phyloP scores from a whole-genome alignment of 176 grass and related monocot genomes.

The Avena eriantha region DNA sequence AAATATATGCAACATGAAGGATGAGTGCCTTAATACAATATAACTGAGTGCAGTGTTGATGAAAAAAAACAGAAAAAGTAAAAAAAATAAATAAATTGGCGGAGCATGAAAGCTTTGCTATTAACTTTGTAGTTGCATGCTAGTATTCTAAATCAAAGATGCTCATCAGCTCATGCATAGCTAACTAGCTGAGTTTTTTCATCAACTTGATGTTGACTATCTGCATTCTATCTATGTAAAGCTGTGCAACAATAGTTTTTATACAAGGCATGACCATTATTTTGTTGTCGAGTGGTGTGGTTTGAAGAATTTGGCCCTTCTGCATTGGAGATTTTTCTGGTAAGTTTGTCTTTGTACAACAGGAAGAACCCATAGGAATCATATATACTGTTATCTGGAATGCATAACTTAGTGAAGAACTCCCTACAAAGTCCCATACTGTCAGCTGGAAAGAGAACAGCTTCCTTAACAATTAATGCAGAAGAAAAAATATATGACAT shows the following conservation, averaged over 20 bases:
- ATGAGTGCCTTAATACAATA: background rate
- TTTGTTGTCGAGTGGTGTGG: background rate
- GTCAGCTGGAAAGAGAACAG: constrained; percentile 30
- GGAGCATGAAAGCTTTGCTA: background rate
- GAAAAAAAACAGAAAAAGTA: background rate
- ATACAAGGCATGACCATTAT: background rate
- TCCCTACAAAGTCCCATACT: background rate
- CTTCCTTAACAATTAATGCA: constrained; percentile 24
- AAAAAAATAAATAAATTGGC: background rate
- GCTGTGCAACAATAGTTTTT: too few species aligned
- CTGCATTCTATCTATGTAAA: too few species aligned
- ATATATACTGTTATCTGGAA: background rate
- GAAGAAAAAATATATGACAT: constrained; percentile 34
- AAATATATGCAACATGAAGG: background rate
- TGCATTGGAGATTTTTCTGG: background rate
- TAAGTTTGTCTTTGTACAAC: background rate
- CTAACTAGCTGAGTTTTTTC: too few species aligned
- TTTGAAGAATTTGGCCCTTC: background rate
- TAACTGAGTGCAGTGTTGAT: background rate
- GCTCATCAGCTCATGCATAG: too few species aligned
- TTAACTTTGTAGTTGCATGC: background rate
- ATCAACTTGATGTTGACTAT: too few species aligned
- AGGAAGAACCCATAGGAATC: background rate
- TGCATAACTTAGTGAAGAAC: constrained; percentile 29
- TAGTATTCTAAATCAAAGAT: background rate